phyloP scores from a whole-genome alignment of 2,329 filamentous ascomycete genomes.

The Dothistroma pini region DNA sequence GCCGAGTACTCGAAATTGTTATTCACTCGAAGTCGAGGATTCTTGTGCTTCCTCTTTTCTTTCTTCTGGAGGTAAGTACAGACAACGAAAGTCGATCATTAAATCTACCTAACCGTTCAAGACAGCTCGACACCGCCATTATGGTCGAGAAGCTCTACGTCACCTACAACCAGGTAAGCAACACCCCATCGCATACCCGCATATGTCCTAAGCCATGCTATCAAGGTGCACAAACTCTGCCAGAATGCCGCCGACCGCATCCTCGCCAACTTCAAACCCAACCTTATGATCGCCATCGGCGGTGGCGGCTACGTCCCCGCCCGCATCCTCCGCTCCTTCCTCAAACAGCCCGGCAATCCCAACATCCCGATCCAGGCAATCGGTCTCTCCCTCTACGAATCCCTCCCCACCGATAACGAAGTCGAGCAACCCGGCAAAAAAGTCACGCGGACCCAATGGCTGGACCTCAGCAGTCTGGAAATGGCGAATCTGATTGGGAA shows the following conservation, averaged over 20 bases:
- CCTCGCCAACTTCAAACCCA: conserved; percentile 79
- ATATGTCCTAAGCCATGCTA: background rate
- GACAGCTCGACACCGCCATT: conserved; percentile 1
- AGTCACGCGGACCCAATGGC: conserved; percentile 97
- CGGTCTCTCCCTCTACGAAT: conserved; percentile 94
- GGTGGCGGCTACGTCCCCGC: conserved; percentile 96
- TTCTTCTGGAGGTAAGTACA: conserved; percentile 10
- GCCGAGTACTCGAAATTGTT: conserved; percentile 4
- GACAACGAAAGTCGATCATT: background rate
- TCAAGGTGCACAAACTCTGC: conserved; percentile 93
- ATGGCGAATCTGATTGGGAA: conserved; percentile 89
- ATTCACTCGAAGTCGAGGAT: background rate
- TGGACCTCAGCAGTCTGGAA: conserved; percentile 80
- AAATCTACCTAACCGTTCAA: background rate
- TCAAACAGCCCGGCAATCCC: conserved; percentile 78
- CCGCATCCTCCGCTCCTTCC: conserved; percentile 95
- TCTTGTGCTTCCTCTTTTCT: background rate
- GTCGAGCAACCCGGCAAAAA: conserved; percentile 83
- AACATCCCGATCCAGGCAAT: conserved; percentile 99
- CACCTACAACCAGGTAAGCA: conserved; percentile 26
- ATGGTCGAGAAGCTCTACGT: conserved; percentile 26
- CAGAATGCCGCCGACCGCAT: conserved; percentile 78
- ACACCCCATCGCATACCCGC: background rate
- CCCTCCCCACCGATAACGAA: conserved; percentile 54
- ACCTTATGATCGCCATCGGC: conserved; percentile 98